Evolutionary conservation across 495 filamentous ascomycete genomes (phyloP).

Genomic region (Aspergillus affinis): DNA sequence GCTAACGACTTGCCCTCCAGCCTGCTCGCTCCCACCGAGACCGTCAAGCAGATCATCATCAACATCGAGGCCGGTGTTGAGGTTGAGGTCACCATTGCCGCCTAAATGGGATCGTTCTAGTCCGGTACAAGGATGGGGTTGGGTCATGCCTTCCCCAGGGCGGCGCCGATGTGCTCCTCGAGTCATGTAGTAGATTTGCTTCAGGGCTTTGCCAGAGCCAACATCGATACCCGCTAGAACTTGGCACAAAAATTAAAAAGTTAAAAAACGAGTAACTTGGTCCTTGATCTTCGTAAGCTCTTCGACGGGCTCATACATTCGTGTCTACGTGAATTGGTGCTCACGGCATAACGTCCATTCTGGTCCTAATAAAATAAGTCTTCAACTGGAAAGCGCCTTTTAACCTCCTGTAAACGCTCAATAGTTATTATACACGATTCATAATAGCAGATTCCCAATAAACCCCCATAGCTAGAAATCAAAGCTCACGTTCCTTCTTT

Average conservation of each 20-base stretch:
- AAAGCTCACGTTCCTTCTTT: conserved; percentile 70
- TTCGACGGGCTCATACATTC: background rate
- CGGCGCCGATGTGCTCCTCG: conserved; percentile 18
- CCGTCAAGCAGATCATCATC: conserved; percentile 99
- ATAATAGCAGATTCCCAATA: background rate
- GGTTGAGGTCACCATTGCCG: conserved; percentile 99
- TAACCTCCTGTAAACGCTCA: background rate
- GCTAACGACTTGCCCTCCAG: conserved; percentile 38
- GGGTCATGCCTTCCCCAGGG: conserved; percentile 19
- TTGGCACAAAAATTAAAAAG: conserved; percentile 40
- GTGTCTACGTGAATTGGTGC: background rate
- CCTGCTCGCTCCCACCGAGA: conserved; percentile 95
- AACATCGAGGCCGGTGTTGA: conserved; percentile 99
- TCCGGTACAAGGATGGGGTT: conserved; percentile 18
- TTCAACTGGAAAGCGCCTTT: background rate
- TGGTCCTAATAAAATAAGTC: background rate
- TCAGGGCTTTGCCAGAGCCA: conserved; percentile 15
- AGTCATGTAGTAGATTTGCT: conserved; percentile 22
- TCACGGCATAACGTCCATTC: background rate
- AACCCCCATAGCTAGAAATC: conserved; percentile 49
- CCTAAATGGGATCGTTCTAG: conserved; percentile 56
- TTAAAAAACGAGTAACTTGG: conserved; percentile 27
- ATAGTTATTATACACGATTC: conserved; percentile 5
- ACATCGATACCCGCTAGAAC: conserved; percentile 38
- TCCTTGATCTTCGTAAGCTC: conserved; percentile 20